Conservation (phyloP, 1,139 yeast species). For the Diutina rugosa region DNA sequence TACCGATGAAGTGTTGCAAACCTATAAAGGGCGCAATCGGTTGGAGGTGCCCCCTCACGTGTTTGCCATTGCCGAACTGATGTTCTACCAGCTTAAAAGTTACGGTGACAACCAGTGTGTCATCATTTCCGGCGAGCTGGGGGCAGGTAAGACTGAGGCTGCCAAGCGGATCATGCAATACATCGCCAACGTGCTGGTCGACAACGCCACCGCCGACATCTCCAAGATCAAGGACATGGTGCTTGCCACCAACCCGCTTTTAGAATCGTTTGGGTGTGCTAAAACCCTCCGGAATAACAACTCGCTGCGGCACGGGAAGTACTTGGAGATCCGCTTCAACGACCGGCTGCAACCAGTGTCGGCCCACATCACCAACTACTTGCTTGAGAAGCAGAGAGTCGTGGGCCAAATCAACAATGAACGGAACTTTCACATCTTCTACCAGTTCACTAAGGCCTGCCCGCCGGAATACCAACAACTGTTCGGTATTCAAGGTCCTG, state of each 20-base stretch:
- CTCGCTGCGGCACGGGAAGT: constrained; percentile 96
- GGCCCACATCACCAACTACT: constrained; percentile 90
- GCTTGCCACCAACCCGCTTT: constrained; percentile 88
- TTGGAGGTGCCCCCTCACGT: constrained; percentile 99
- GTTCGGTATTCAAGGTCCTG: constrained; percentile 89
- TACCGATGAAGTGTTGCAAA: constrained; percentile 59
- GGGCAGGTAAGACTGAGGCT: constrained; percentile 98
- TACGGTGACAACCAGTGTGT: constrained; percentile 96
- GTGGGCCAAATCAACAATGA: constrained; percentile 88
- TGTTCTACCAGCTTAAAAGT: constrained; percentile 91
- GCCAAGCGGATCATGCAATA: constrained; percentile 98
- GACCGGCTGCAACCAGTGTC: constrained; percentile 70
- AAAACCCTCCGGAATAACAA: constrained; percentile 92
- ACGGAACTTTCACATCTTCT: constrained; percentile 93
- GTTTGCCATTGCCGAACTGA: constrained; percentile 92
- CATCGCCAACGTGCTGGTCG: constrained; percentile 68
- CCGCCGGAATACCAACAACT: constrained; percentile 70
- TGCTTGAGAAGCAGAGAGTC: constrained; percentile 89
- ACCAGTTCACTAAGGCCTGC: constrained; percentile 90
- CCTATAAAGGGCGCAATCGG: constrained; percentile 84
- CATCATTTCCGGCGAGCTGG: constrained; percentile 96
- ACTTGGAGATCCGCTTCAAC: constrained; percentile 83
- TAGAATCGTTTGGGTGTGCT: constrained; percentile 98
- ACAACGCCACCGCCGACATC: constrained; percentile 24
- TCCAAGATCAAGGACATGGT: constrained; percentile 93